A percentile compares a stretch with the other conserved stretches of the same genome.
These are phyloP conservation scores for Metrosideros polymorpha DNA, from an alignment of 441 rosid species.

Conservation along the genomic window DNA sequence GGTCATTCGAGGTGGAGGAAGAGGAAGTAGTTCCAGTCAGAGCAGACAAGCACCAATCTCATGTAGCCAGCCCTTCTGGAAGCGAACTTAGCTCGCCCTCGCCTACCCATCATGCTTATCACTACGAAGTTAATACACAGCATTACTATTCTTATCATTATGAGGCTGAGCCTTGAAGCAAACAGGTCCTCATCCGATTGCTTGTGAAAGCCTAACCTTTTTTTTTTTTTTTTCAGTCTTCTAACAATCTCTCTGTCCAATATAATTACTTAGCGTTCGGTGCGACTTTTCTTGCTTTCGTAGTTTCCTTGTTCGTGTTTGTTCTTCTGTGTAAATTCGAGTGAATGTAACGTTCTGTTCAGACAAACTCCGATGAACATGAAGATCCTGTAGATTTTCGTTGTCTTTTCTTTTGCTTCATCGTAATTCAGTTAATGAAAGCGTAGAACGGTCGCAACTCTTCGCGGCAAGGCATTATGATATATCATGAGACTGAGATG, in stretches of 20 bases:
- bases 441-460: background rate
- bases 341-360: background rate
- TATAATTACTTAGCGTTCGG: background rate
- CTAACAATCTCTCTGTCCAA: conserved; percentile 3
- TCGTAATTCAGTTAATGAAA: background rate
- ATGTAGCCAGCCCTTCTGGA: conserved; percentile 16
- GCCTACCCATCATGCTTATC: conserved; percentile 22
- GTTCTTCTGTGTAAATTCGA: background rate
- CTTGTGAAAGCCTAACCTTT: conserved; percentile 9
- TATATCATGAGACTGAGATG: background rate
- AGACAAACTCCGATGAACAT: background rate
- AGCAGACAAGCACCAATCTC: conserved; percentile 40
- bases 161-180: conserved; percentile 17
- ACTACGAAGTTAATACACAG: conserved; percentile 3
- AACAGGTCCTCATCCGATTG: conserved; percentile 19
- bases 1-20: conserved; percentile 38
- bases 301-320: background rate
- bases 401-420: background rate
- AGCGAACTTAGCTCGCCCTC: conserved; percentile 51
- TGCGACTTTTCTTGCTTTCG: background rate
- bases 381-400: background rate
- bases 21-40: conserved; percentile 44
- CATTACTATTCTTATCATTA: conserved; percentile 23
- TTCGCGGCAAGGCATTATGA: background rate
- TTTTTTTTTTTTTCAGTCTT: background rate